Base-by-base conservation (phyloP, 495 filamentous ascomycete genomes). In the Emericellopsis terricola region DNA sequence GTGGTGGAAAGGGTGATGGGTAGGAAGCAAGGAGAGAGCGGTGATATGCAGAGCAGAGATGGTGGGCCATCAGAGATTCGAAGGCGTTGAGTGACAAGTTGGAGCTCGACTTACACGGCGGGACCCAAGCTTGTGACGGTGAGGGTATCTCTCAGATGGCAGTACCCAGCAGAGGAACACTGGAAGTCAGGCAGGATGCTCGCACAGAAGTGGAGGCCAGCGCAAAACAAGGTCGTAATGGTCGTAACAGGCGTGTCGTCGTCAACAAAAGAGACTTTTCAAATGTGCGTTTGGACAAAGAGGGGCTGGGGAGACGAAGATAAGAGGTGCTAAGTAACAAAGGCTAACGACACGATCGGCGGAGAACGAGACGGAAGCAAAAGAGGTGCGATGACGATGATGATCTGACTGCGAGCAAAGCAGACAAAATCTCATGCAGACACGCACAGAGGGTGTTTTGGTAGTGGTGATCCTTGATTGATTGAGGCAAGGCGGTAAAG, bases 1-100 rank as follows among this genome's bases (percentile, higher is more conserved):
- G 15, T 18, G 13, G 31, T 20, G 19, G 31, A 3, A 20, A 33
- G 18, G 31, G 31, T 33, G 31, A 33, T 20, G 31, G 10, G 31
- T 20, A 21, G 18, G 15, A 9, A 9, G 7, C 16, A 33, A 13
- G 17, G 18, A 20, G 31, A 9, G 31, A 20, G 31, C 5, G 31
- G 31, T 13, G 14, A n/a, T n/a, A 20, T 18, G 15, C 18, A 33
- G 19, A 33, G 19, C 19, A 33, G 31, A 33, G 13, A 17, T 10
- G 30, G 14, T 16, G 8, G 6, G 30, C 30, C 18, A 14, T 19
- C n/a, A 18, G 15, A 31, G 20, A 32, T 16, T 16, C 23, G 23
- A 27, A n/a, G n/a, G n/a, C n/a, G n/a, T n/a, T n/a, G n/a, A n/a
- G n/a, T n/a, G n/a, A n/a, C n/a, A n/a, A n/a, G n/a, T n/a, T n/a